Evolutionary conservation across 257 asterid genomes (phyloP).

Genomic region (Leptodermis oblonga): DNA sequence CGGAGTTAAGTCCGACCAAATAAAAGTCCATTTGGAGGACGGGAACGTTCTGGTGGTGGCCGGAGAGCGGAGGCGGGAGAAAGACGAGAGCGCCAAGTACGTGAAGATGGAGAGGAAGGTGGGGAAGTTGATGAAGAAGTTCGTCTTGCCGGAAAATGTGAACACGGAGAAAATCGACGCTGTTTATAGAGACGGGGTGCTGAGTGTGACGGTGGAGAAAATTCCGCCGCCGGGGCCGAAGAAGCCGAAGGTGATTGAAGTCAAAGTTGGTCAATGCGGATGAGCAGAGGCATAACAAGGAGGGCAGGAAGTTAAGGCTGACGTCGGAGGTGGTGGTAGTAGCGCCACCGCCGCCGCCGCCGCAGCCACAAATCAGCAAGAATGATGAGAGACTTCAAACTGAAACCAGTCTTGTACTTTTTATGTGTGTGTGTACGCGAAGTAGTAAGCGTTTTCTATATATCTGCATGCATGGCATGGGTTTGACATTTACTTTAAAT

Average conservation of each 20-base stretch:
- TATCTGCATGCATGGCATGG: too few species aligned
- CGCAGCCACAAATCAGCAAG: neutral
- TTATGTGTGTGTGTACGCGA: too few species aligned
- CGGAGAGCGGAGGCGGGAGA: slow-evolving; percentile 27
- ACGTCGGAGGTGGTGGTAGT: neutral
- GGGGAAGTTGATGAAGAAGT: slow-evolving; percentile 31
- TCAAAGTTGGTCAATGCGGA: slow-evolving; percentile 38
- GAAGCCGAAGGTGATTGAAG: slow-evolving; percentile 66
- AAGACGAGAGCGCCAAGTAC: slow-evolving; percentile 19
- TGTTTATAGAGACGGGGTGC: slow-evolving; percentile 26
- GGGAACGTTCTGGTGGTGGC: slow-evolving; percentile 22
- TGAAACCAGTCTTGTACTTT: too few species aligned
- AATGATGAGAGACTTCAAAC: neutral
- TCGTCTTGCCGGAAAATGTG: slow-evolving; percentile 33
- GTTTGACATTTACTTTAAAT: too few species aligned
- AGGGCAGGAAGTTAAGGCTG: neutral
- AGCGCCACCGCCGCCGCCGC: neutral
- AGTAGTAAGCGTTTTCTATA: too few species aligned
- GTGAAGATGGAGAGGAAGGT: slow-evolving; percentile 29
- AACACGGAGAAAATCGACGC: slow-evolving; percentile 15
- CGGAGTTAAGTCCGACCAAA: slow-evolving; percentile 21
- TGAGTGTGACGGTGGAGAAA: slow-evolving; percentile 33
- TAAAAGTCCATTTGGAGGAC: slow-evolving; percentile 31
- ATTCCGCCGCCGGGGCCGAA: slow-evolving; percentile 79
- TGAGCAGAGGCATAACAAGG: neutral